Evolutionary conservation across 257 asterid genomes (phyloP), one percentile per base, ranked within the genome.

Genomic region (Ilex aquifolium): DNA sequence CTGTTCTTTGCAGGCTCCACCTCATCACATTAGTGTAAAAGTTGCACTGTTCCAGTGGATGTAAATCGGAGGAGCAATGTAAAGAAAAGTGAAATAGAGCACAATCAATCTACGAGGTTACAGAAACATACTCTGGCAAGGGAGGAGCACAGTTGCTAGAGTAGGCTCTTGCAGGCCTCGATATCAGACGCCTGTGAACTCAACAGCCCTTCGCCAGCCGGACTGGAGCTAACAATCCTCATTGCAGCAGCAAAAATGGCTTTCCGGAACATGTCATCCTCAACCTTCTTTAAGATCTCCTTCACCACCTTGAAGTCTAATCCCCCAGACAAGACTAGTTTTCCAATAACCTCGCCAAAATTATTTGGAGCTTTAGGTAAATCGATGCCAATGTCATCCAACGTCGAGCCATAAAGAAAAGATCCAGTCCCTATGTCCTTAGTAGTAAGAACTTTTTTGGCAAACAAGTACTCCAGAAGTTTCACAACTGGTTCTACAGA

Each of bases 381-480:
- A 70, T 93, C 99, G 31, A 93, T 86, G 65, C 91, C 96, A 0
- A 93, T 82, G 63, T 93, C 99, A 65, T 87, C 97, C 71, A 90
- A 69, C 55, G 75, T 11, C 1, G 75, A 79, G 0, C 91, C 90
- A 32, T 81, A 93, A 10, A 31, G 66, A 31, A 76, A 65, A 44
- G 79, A 85, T 16, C 97, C 99, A 0, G 77, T 46, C 8, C 21
- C 60, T 30, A 87, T 66, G 61, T 90, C 95, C 32, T 10, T 68
- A 1, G 74, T 40, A 5, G 59, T 77, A 13, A 93, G 27, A 64
- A 86, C 86, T 61, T 81, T 82, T 76, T 83, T 81, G 2, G 69
- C 50, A n/a, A 79, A 57, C 77, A 93, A 69, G 77, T 90, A 69
- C 40, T 69, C 86, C 1, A 93, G 32, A 52, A 93, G 95, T 59